Base-by-base conservation (phyloP, 306 rosid genomes). In the Castanospermum australe region DNA sequence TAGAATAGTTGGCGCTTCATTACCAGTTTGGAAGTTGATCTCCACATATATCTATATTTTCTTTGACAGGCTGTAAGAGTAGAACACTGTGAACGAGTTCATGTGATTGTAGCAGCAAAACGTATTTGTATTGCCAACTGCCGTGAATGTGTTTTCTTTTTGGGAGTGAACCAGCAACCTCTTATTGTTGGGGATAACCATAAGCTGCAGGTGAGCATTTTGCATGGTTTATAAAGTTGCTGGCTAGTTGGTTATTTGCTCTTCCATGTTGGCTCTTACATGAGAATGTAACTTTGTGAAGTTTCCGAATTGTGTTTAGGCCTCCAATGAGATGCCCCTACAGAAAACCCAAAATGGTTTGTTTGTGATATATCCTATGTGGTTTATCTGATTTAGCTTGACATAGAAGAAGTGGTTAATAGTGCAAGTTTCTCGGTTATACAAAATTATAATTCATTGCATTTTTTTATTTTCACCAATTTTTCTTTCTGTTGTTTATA, bases 71-170 rank as follows among this genome's bases (percentile, higher is more conserved):
- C 99, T 68, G 93, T 96, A 21, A 90, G 93, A 89, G 89, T 96
- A 55, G 99, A 96, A 71, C 99, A 96, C 74, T 96, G 99, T 82
- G 99, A 96, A 88, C 89, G 99, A 84, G 99, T 90, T 84, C 99
- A 96, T 86, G 95, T 96, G 75, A 88, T 96, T 61, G 92, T 93
- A 70, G 97, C 93, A 39, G 85, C 99, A 45, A 93, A 96, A 75
- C 91, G 89, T 71, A 89, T 96, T 84, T 91, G 98, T 84, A 93
- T 96, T 85, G 98, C 99, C 47, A 96, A 96, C 82, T 93, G 99
- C 74, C 97, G 94, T 0, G 93, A 89, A 82, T 91, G 96, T 80
- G 81, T 85, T 76, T 91, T 91, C 82, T 89, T 86, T 82, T 81
- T 91, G 50, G 93, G 96, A 65, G 96, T 91, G 75, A 91, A 91